phyloP scores from a whole-genome alignment of 2,329 filamentous ascomycete species.

The Ascochyta rabiei region DNA sequence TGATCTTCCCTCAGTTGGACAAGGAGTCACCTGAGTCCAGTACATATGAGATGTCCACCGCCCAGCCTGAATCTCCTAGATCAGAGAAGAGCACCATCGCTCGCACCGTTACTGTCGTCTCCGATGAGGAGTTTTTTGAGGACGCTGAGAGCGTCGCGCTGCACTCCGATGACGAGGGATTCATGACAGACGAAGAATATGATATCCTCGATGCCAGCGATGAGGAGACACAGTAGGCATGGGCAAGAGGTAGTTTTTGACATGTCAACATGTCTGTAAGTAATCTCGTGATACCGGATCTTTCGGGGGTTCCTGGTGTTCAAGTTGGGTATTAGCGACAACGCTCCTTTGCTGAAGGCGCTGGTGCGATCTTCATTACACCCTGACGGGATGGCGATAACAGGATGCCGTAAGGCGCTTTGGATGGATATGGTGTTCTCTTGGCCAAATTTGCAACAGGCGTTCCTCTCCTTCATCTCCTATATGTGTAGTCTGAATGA shows the following conservation, averaged over 20 bases:
- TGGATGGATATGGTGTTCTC: conserved; percentile 8
- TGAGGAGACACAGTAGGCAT: conserved; percentile 63
- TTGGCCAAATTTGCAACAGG: conserved; percentile 12
- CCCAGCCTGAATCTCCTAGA: conserved; percentile 31
- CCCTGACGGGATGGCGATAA: conserved; percentile 15
- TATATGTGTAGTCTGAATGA: conserved; percentile 32
- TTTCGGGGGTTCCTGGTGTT: conserved; percentile 15
- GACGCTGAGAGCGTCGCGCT: conserved; percentile 64
- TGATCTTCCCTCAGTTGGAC: conserved; percentile 97
- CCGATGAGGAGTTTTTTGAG: conserved; percentile 61
- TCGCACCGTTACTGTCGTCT: conserved; percentile 45
- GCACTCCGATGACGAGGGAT: conserved; percentile 70
- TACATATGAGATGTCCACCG: conserved; percentile 64
- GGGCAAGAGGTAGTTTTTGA: background rate
- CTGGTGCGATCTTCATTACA: conserved; percentile 21
- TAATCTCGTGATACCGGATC: background rate
- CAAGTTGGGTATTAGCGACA: conserved; percentile 22
- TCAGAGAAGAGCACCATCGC: conserved; percentile 39
- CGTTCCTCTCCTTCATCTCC: conserved; percentile 20
- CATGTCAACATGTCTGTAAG: background rate
- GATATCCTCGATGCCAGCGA: conserved; percentile 96
- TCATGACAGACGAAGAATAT: conserved; percentile 97
- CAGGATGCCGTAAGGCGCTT: conserved; percentile 23
- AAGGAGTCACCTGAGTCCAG: conserved; percentile 88
- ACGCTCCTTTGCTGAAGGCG: conserved; percentile 29